Percentiles rank a stretch among this genome's conserved stretches.
Evolutionary conservation across 208 protist genomes (phyloP).

Genomic region (Leptomonas seymouri): DNA sequence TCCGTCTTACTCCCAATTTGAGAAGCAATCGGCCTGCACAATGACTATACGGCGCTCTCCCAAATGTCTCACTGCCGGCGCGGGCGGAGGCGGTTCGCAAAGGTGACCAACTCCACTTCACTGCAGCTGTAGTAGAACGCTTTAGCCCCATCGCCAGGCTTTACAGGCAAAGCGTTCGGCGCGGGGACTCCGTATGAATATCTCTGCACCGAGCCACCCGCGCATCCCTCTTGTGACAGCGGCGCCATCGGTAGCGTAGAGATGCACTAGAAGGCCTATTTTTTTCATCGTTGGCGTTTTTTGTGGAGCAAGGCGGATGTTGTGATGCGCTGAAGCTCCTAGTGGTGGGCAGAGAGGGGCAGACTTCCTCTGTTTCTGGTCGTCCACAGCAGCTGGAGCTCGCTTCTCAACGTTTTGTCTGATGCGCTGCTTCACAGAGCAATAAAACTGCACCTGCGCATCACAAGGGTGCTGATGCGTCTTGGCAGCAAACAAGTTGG

Average conservation of each 20-base stretch:
- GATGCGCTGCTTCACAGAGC: not conserved
- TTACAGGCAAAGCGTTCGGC: not conserved
- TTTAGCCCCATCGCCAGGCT: not conserved
- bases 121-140: not conserved
- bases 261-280: not conserved
- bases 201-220: not conserved
- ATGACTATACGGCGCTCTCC: too few species aligned
- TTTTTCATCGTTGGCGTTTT: not conserved
- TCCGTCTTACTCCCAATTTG: too few species aligned
- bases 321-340: not conserved
- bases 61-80: too few species aligned
- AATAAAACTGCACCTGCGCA: not conserved
- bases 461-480: not conserved
- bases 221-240: not conserved
- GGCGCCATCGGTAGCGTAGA: not conserved
- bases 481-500: not conserved
- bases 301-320: not conserved
- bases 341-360: not conserved
- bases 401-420: not conserved
- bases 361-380: not conserved
- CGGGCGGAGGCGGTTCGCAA: too few species aligned
- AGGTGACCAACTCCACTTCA: too few species aligned
- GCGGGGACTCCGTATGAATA: not conserved
- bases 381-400: not conserved
- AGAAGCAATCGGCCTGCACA: too few species aligned